Conservation (phyloP, 2,329 filamentous ascomycete genomes). For the Aspergillus viridinutans region DNA sequence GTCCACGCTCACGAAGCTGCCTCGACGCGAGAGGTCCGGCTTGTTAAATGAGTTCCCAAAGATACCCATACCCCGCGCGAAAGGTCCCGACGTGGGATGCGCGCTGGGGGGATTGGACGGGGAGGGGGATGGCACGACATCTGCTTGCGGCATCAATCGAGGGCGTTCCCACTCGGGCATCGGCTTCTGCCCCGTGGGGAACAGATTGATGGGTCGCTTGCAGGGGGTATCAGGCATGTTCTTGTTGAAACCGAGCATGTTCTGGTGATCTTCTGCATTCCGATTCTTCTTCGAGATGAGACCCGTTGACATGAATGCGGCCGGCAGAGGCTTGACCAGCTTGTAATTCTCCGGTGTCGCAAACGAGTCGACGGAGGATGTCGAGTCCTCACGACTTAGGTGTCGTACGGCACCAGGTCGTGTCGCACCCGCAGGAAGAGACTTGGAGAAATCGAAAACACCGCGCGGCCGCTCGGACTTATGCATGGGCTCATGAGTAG, state of each 20-base stretch:
- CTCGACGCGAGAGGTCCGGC: slow-evolving; percentile 49
- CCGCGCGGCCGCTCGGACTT: slow-evolving; percentile 52
- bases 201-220: slow-evolving; percentile 72
- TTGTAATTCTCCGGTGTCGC: slow-evolving; percentile 76
- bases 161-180: slow-evolving; percentile 57
- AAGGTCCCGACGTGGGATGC: slow-evolving; percentile 62
- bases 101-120: slow-evolving; percentile 66
- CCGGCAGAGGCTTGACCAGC: slow-evolving; percentile 68
- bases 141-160: slow-evolving; percentile 64
- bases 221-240: slow-evolving; percentile 92
- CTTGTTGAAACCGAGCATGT: slow-evolving; percentile 51
- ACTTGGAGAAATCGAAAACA: slow-evolving; percentile 65
- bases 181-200: slow-evolving; percentile 58
- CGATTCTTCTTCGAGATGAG: slow-evolving; percentile 92
- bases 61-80: slow-evolving; percentile 60
- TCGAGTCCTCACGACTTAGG: slow-evolving; percentile 47
- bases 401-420: slow-evolving; percentile 45
- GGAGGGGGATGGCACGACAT: slow-evolving; percentile 73
- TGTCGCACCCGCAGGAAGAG: slow-evolving; percentile 64
- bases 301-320: slow-evolving; percentile 90
- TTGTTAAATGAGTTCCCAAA: slow-evolving; percentile 56
- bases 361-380: slow-evolving; percentile 52
- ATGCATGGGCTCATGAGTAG: slow-evolving; percentile 57
- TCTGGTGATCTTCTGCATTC: slow-evolving; percentile 64
- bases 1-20: slow-evolving; percentile 77